Evolutionary conservation across 31 red algal species (phyloP).

Genomic region (Endocladia muricata): DNA sequence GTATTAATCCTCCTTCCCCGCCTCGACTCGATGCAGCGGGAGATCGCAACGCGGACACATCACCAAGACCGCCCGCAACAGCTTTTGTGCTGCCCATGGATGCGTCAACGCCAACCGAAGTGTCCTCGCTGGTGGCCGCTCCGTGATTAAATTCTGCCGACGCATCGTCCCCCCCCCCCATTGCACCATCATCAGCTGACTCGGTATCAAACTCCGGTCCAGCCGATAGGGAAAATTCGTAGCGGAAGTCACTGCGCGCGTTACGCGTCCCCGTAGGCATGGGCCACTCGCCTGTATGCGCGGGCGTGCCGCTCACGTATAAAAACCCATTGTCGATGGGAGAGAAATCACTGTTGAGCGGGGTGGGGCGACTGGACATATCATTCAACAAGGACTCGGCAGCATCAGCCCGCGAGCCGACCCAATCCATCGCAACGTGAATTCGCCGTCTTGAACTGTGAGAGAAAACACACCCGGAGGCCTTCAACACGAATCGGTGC

Average conservation of each 20-base stretch:
- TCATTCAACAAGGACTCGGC: constrained; percentile 26
- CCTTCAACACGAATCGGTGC: too few species aligned
- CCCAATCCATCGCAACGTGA: constrained; percentile 25
- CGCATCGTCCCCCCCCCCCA: constrained; percentile 11
- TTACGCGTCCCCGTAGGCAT: constrained; percentile 22
- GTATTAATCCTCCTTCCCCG: background rate
- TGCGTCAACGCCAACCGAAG: constrained; percentile 30
- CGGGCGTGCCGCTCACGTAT: background rate
- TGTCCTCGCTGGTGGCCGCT: constrained; percentile 47
- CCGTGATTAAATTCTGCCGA: constrained; percentile 25
- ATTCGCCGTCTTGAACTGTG: background rate
- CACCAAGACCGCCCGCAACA: background rate
- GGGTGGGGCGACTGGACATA: background rate
- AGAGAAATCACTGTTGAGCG: constrained; percentile 31
- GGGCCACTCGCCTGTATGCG: constrained; percentile 41
- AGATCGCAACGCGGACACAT: constrained; percentile 1
- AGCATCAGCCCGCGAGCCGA: constrained; percentile 31
- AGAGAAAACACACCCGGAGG: too few species aligned
- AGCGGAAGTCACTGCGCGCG: constrained; percentile 37
- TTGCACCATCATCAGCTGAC: constrained; percentile 13
- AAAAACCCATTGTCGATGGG: constrained; percentile 38
- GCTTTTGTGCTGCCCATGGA: background rate
- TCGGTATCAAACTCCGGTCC: constrained; percentile 69
- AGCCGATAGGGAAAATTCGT: constrained; percentile 56
- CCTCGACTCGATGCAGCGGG: background rate